Evolutionary conservation across 331 rosid species (phyloP).

Genomic region (Spiraea crenata): DNA sequence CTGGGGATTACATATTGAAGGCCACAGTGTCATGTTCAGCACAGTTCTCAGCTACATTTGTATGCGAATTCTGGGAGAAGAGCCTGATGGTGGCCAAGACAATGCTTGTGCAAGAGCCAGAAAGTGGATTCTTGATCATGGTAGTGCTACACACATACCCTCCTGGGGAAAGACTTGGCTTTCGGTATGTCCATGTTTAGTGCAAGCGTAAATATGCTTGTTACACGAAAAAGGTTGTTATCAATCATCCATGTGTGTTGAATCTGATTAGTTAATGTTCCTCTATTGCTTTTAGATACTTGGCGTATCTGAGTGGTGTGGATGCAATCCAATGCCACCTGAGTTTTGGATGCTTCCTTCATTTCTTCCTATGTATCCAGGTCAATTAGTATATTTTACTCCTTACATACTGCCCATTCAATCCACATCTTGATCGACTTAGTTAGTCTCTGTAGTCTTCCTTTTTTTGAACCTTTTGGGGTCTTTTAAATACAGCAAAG

Average conservation of each 20-base stretch:
- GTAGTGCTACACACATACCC: conserved; percentile 33
- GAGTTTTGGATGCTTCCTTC: conserved; percentile 56
- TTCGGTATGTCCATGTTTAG: conserved; percentile 19
- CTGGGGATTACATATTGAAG: conserved; percentile 43
- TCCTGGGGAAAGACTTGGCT: conserved; percentile 58
- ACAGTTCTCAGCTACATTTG: conserved; percentile 39
- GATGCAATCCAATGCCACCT: conserved; percentile 75
- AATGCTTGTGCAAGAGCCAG: conserved; percentile 38
- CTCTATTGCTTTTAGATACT: conserved; percentile 21
- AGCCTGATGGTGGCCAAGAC: conserved; percentile 31
- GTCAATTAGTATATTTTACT: not conserved
- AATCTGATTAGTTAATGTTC: not conserved
- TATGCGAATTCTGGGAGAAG: conserved; percentile 48
- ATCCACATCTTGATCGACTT: too few relatives aligned
- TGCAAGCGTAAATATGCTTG: too few relatives aligned
- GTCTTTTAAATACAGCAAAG: conserved; percentile 42
- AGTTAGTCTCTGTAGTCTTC: too few relatives aligned
- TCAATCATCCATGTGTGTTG: too few relatives aligned
- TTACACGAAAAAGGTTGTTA: too few relatives aligned
- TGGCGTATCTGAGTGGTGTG: conserved; percentile 50
- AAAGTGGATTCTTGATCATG: conserved; percentile 43
- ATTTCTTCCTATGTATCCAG: conserved; percentile 55
- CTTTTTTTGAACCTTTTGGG: not conserved
- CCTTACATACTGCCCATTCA: too few relatives aligned
- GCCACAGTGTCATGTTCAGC: conserved; percentile 44